Percentiles rank a stretch among this genome's conserved stretches.
Evolutionary conservation across 2,329 filamentous ascomycete genomes (phyloP).

Genomic region (Pyrenophora graminea): DNA sequence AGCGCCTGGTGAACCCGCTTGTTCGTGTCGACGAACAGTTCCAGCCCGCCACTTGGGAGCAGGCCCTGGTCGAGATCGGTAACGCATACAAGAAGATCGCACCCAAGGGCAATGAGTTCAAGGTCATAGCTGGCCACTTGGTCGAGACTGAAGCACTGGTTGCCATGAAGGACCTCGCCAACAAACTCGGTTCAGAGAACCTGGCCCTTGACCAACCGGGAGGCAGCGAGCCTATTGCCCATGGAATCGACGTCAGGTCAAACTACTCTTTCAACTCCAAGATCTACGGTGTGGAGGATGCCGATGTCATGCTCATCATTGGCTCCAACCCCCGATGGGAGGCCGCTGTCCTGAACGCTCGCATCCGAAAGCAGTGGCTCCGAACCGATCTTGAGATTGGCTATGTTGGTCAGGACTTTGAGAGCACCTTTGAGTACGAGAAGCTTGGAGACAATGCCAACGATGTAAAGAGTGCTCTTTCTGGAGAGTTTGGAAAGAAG

Average conservation of each 20-base stretch:
- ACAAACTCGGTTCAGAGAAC: conserved; percentile 95
- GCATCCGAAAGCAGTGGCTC: conserved; percentile 97
- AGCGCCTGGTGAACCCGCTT: conserved; percentile 89
- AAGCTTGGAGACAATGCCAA: conserved; percentile 80
- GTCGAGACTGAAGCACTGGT: conserved; percentile 92
- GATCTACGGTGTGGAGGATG: conserved; percentile 91
- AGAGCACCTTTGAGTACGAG: conserved; percentile 94
- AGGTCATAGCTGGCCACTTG: conserved; percentile 88
- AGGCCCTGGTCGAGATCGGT: conserved; percentile 85
- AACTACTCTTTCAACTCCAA: conserved; percentile 98
- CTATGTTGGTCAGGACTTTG: conserved; percentile 85
- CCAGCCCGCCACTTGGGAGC: conserved; percentile 91
- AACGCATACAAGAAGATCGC: conserved; percentile 78
- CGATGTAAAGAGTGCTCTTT: conserved; percentile 81
- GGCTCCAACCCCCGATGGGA: conserved; percentile 96
- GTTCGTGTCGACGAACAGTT: conserved; percentile 89
- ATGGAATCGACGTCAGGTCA: conserved; percentile 89
- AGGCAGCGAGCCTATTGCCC: conserved; percentile 81
- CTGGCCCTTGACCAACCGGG: conserved; percentile 87
- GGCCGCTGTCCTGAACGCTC: conserved; percentile 91
- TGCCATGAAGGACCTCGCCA: conserved; percentile 95
- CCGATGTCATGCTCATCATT: conserved; percentile 87
- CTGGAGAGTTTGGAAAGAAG: conserved; percentile 91
- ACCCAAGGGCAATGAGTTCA: conserved; percentile 92
- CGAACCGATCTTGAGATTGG: conserved; percentile 92